Percentiles rank a stretch among this genome's conserved stretches.
Evolutionary conservation across 805 yeast species (phyloP).

Genomic region (Kodamaea kaohsiungensis): DNA sequence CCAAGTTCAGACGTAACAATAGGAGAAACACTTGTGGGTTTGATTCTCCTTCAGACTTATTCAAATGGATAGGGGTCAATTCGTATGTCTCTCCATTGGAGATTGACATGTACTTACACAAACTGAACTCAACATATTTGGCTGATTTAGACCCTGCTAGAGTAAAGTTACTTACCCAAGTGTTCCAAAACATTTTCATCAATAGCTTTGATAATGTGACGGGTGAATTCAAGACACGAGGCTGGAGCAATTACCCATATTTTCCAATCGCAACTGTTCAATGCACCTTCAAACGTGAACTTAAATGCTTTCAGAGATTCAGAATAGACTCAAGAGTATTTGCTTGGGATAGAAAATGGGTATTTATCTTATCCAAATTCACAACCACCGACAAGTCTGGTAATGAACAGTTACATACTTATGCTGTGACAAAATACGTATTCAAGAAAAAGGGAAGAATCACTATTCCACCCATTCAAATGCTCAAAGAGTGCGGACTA

Average conservation of each 20-base stretch:
- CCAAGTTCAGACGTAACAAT: constrained; percentile 18
- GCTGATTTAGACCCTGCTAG: constrained; percentile 80
- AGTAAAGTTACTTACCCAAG: constrained; percentile 55
- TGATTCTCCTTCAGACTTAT: constrained; percentile 30
- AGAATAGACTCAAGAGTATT: constrained; percentile 57
- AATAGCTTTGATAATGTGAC: constrained; percentile 40
- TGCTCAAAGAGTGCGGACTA: constrained; percentile 56
- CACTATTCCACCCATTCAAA: constrained; percentile 69
- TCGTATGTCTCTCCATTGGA: constrained; percentile 76
- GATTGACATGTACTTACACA: constrained; percentile 84
- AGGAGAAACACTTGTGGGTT: constrained; percentile 35
- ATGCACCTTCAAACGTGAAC: constrained; percentile 69
- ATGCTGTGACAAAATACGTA: constrained; percentile 76
- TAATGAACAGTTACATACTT: constrained; percentile 45
- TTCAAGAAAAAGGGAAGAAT: constrained; percentile 70
- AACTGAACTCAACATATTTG: constrained; percentile 84
- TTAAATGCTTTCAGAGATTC: constrained; percentile 64
- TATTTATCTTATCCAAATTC: constrained; percentile 69
- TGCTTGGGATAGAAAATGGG: constrained; percentile 89
- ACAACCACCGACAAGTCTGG: constrained; percentile 30
- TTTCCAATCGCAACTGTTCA: constrained; percentile 77
- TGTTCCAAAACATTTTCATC: constrained; percentile 58
- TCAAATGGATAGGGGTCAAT: constrained; percentile 41
- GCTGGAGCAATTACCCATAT: constrained; percentile 50
- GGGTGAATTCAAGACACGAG: constrained; percentile 30